These are phyloP conservation scores for Didymella exigua DNA, from an alignment of 2,329 filamentous ascomycete species.

Conservation along the genomic window DNA sequence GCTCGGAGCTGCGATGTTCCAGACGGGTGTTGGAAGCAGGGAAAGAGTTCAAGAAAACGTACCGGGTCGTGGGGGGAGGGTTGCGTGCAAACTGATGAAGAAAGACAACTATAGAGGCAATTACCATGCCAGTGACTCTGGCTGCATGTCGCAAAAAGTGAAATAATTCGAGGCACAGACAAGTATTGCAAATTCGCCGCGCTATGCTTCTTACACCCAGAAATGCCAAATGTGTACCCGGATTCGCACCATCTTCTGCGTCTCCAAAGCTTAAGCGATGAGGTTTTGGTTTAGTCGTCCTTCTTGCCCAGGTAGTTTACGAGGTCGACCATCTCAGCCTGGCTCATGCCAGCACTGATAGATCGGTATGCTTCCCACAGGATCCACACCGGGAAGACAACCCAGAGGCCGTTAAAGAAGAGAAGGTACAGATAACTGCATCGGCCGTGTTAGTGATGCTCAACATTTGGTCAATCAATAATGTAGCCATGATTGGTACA, in stretches of 20 bases:
- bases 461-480: background rate
- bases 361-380: slow-evolving; percentile 58
- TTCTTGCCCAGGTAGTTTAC: slow-evolving; percentile 47
- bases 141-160: background rate
- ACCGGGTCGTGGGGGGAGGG: too few species aligned
- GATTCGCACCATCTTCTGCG: background rate
- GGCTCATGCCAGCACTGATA: slow-evolving; percentile 47
- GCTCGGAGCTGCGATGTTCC: too few species aligned
- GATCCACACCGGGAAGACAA: slow-evolving; percentile 64
- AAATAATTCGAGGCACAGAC: background rate
- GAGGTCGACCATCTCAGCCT: slow-evolving; percentile 47
- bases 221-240: background rate
- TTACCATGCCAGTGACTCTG: too few species aligned
- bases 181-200: background rate
- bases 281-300: slow-evolving; percentile 17
- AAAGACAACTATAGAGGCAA: too few species aligned
- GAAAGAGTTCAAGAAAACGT: too few species aligned
- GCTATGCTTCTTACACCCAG: background rate
- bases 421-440: slow-evolving; percentile 64
- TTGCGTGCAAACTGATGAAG: too few species aligned
- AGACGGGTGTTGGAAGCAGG: too few species aligned
- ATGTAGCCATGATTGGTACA: background rate
- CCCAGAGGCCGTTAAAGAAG: slow-evolving; percentile 70
- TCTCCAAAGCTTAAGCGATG: background rate
- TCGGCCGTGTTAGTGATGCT: background rate